These are phyloP conservation scores for Eimeria necatrix DNA, from an alignment of 169 alveolate genomes.

Conservation along the genomic window DNA sequence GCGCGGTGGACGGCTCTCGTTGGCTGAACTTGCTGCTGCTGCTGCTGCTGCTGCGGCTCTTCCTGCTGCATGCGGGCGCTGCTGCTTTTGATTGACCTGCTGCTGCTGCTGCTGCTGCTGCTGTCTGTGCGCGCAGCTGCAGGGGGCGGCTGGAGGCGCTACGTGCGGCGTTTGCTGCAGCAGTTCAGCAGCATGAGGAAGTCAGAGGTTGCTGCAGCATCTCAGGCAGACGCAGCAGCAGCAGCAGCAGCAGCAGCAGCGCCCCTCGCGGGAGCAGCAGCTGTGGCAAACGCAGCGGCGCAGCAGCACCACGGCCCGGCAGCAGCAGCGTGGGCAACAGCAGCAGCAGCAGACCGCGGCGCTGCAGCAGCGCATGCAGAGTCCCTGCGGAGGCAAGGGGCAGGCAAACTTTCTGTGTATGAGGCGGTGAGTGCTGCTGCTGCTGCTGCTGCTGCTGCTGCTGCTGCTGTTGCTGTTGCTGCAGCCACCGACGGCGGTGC, in stretches of 20 bases:
- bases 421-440: conserved; percentile 40
- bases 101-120: conserved; percentile 37
- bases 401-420: conserved; percentile 41
- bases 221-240: conserved; percentile 21
- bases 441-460: conserved; percentile 48
- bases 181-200: background rate
- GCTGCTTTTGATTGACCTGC: background rate
- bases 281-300: background rate
- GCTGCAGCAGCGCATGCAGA: conserved; percentile 34
- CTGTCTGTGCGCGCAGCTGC: conserved; percentile 6
- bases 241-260: conserved; percentile 26
- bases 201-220: conserved; percentile 6
- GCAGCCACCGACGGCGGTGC: background rate
- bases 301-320: background rate
- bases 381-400: conserved; percentile 38
- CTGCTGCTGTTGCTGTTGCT: conserved; percentile 23
- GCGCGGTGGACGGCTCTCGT: too few species aligned
- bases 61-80: background rate
- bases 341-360: background rate
- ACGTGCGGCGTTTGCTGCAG: background rate
- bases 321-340: background rate
- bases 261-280: background rate
- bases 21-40: too few species aligned
- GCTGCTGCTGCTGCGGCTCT: background rate
- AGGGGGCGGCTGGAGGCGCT: background rate